Conservation (phyloP, 192 early-diverging fungal genomes). For the Podila epicladia region DNA sequence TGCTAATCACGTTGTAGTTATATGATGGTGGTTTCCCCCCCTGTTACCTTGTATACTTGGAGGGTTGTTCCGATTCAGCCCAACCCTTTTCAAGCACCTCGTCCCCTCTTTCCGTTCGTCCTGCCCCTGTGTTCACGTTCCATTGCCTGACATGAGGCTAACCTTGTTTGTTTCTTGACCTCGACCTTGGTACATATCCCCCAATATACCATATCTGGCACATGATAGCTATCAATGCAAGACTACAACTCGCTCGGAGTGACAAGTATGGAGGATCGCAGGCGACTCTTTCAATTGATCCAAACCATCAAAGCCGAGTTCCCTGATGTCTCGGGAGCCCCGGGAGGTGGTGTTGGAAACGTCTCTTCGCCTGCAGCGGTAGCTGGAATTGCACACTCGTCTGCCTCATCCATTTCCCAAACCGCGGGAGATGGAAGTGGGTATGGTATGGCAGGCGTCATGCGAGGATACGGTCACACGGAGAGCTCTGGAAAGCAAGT, state of each 20-base stretch:
- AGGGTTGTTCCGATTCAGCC: background rate
- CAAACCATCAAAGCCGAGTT: constrained; percentile 46
- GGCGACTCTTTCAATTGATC: constrained; percentile 61
- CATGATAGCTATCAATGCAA: constrained; percentile 80
- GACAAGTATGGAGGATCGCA: constrained; percentile 67
- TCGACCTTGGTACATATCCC: no score
- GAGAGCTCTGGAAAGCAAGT: constrained; percentile 9
- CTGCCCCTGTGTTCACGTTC: no score
- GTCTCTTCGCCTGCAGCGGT: no score
- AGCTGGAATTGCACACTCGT: background rate
- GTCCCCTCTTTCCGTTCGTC: no score
- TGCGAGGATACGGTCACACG: constrained; percentile 37
- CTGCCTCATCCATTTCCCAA: background rate
- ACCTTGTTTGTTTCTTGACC: no score
- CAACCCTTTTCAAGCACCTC: background rate
- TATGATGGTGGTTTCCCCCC: background rate
- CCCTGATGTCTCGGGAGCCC: background rate
- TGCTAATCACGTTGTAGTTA: constrained; percentile 7
- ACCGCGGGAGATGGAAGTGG: background rate
- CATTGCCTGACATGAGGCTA: no score
- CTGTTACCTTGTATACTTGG: background rate
- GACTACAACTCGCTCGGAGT: constrained; percentile 70
- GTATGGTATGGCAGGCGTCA: constrained; percentile 4
- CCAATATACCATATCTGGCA: background rate
- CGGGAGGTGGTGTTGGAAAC: no score